Evolutionary conservation across 345 rosid species (phyloP).

Genomic region (Noccaea caerulescens): DNA sequence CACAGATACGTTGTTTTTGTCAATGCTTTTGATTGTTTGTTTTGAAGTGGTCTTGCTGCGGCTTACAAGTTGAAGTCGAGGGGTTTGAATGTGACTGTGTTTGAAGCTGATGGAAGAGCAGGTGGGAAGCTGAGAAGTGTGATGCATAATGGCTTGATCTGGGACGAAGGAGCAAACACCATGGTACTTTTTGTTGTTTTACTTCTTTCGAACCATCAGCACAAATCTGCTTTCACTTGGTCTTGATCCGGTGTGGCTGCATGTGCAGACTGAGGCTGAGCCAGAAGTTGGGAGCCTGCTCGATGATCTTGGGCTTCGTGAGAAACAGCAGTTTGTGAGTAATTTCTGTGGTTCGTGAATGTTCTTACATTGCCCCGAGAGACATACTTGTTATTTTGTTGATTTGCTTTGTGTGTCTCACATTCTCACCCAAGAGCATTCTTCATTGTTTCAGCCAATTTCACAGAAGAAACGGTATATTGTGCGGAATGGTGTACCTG

Average conservation of each 20-base stretch:
- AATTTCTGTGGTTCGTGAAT: conserved; percentile 10
- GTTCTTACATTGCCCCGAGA: not conserved
- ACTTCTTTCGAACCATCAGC: not conserved
- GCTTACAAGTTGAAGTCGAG: conserved; percentile 82
- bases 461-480: conserved; percentile 79
- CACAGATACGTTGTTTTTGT: conserved; percentile 3
- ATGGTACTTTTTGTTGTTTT: conserved; percentile 53
- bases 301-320: conserved; percentile 80
- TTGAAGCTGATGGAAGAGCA: conserved; percentile 80
- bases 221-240: not conserved
- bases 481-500: conserved; percentile 76
- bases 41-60: conserved; percentile 87
- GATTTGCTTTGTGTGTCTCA: not conserved
- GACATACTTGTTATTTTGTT: not conserved
- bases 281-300: conserved; percentile 70
- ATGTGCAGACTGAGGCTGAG: conserved; percentile 81
- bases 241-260: not conserved
- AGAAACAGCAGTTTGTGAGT: conserved; percentile 82
- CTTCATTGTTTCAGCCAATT: conserved; percentile 64
- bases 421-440: conserved; percentile 3
- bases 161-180: conserved; percentile 98
- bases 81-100: conserved; percentile 76
- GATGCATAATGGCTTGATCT: conserved; percentile 59
- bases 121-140: conserved; percentile 91
- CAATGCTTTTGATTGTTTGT: not conserved